Evolutionary conservation across 805 yeast genomes (phyloP).

Genomic region (Scheffersomyces ergatensis): DNA sequence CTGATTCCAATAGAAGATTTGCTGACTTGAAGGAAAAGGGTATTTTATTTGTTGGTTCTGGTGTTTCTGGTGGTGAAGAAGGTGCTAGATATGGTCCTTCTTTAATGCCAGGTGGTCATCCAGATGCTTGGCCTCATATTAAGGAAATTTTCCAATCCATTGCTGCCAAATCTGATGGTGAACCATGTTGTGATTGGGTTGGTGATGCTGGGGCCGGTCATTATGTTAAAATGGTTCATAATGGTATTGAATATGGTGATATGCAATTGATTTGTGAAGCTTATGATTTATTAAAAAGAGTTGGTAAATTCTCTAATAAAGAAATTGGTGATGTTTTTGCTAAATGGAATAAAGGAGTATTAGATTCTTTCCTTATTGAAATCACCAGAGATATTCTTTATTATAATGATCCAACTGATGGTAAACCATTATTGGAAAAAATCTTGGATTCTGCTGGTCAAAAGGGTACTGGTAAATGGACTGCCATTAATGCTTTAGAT

Average conservation of each 20-base stretch:
- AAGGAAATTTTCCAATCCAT: constrained; percentile 95
- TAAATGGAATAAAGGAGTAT: constrained; percentile 95
- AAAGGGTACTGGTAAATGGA: constrained; percentile 99
- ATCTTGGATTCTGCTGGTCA: constrained; percentile 97
- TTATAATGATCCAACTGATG: constrained; percentile 81
- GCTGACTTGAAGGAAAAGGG: constrained; percentile 86
- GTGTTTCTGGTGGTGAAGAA: constrained; percentile 99
- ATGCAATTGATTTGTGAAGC: constrained; percentile 99
- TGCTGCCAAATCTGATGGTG: constrained; percentile 95
- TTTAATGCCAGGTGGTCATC: constrained; percentile 98
- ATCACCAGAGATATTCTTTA: constrained; percentile 93
- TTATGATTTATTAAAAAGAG: constrained; percentile 91
- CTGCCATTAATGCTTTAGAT: constrained; percentile 96
- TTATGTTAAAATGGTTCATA: constrained; percentile 99
- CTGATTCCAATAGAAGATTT: constrained; percentile 96
- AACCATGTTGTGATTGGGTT: constrained; percentile 99
- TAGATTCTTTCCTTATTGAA: constrained; percentile 95
- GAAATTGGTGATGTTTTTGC: constrained; percentile 92
- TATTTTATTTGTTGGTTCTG: constrained; percentile 92
- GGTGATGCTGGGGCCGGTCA: constrained; percentile 99
- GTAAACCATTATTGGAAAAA: constrained; percentile 92
- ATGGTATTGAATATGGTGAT: constrained; percentile 99
- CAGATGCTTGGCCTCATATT: constrained; percentile 98
- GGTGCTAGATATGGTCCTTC: constrained; percentile 99
- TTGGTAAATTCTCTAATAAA: constrained; percentile 83